A percentile compares a stretch with the other conserved stretches of the same genome.
phyloP scores from a whole-genome alignment of 768 basidiomycete genomes.

The Leccinellum luteum region DNA sequence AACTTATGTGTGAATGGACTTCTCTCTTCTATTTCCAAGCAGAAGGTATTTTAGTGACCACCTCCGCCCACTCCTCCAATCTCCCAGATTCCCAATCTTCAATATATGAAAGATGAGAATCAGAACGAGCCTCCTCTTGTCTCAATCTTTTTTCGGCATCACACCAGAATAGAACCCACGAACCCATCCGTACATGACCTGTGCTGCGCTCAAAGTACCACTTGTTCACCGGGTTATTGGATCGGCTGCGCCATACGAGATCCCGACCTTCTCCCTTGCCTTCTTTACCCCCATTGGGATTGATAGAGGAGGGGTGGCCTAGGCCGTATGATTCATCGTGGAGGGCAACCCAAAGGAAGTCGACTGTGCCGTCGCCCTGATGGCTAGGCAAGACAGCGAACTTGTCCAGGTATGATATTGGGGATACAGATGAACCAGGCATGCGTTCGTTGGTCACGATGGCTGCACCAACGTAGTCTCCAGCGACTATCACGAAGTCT shows the following conservation, averaged over 20 bases:
- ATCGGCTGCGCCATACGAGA: conserved; percentile 91
- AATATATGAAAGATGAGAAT: conserved; percentile 64
- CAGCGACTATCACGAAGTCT: conserved; percentile 91
- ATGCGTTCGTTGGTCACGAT: conserved; percentile 74
- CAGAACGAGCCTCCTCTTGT: conserved; percentile 63
- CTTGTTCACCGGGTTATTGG: conserved; percentile 95
- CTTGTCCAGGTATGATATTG: conserved; percentile 94
- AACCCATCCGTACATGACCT: conserved; percentile 81
- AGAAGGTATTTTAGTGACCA: conserved; percentile 69
- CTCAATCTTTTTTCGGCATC: conserved; percentile 88
- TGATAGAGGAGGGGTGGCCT: conserved; percentile 89
- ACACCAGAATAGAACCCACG: conserved; percentile 98
- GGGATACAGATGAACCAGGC: conserved; percentile 32
- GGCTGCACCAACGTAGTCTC: conserved; percentile 94
- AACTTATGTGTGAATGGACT: conserved; percentile 1
- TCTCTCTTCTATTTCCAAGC: conserved; percentile 57
- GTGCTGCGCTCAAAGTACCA: conserved; percentile 98
- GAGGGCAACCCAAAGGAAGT: conserved; percentile 98
- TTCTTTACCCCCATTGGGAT: conserved; percentile 90
- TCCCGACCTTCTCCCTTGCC: conserved; percentile 90
- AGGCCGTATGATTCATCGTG: conserved; percentile 98
- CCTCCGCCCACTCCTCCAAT: conserved; percentile 64
- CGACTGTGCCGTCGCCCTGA: conserved; percentile 98
- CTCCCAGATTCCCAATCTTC: conserved; percentile 77
- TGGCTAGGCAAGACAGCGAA: conserved; percentile 94